Evolutionary conservation across 176 grass and related monocot species (phyloP).

Genomic region (Canna indica): DNA sequence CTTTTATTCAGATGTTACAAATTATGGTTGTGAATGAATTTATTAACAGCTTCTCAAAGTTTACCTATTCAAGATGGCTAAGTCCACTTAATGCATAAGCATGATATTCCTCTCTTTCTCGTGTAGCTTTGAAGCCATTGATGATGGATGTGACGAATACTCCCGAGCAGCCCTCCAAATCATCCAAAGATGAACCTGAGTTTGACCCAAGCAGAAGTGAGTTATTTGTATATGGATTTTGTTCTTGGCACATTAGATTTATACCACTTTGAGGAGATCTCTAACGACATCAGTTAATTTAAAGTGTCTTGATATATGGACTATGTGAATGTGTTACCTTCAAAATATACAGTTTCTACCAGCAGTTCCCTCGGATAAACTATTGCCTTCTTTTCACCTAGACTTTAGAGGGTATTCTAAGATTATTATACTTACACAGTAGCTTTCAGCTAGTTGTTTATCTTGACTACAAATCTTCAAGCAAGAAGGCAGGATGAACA

Average conservation of each 20-base stretch:
- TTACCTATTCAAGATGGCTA: not conserved
- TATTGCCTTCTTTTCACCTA: too few relatives aligned
- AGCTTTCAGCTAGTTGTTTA: not conserved
- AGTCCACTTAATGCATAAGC: not conserved
- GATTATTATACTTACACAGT: too few relatives aligned
- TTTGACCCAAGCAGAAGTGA: slow-evolving; percentile 85
- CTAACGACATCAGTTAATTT: too few relatives aligned
- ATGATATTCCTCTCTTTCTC: not conserved
- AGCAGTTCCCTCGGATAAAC: too few relatives aligned
- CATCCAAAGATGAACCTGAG: slow-evolving; percentile 33
- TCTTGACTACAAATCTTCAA: not conserved
- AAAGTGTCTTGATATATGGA: too few relatives aligned
- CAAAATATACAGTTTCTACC: too few relatives aligned
- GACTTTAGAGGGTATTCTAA: too few relatives aligned
- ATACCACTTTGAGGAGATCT: too few relatives aligned
- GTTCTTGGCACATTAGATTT: too few relatives aligned
- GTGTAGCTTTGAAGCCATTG: not conserved
- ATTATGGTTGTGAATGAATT: not conserved
- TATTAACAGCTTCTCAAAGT: not conserved
- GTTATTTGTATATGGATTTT: not conserved
- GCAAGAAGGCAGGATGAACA: not conserved
- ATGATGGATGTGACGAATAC: slow-evolving; percentile 29
- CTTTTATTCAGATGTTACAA: not conserved
- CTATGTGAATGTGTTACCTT: too few relatives aligned
- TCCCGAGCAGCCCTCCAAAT: slow-evolving; percentile 16